phyloP scores from a whole-genome alignment of 768 basidiomycete species.

The Pulveroboletus sp. region DNA sequence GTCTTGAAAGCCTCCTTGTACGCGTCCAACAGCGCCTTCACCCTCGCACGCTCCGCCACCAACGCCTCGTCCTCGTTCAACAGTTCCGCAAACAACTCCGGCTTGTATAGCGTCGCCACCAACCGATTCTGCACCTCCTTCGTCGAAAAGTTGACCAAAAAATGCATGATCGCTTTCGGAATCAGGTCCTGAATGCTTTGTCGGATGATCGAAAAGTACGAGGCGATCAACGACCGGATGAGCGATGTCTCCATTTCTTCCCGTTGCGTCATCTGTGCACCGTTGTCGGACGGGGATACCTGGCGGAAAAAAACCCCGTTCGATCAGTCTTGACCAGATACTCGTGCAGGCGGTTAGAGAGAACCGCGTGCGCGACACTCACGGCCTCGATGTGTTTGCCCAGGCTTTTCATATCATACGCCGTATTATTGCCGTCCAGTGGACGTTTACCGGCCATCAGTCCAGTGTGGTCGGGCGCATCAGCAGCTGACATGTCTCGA shows the following conservation, averaged over 20 bases:
- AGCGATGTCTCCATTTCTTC: constrained; percentile 97
- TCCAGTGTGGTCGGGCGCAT: constrained; percentile 49
- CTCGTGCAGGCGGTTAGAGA: constrained; percentile 1
- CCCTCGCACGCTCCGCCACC: constrained; percentile 87
- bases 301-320: constrained; percentile 18
- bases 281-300: constrained; percentile 58
- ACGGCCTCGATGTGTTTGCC: constrained; percentile 98
- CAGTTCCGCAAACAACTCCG: constrained; percentile 84
- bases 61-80: constrained; percentile 94
- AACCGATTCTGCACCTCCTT: constrained; percentile 95
- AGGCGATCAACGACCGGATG: constrained; percentile 90
- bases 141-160: constrained; percentile 93
- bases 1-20: constrained; percentile 94
- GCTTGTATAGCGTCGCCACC: constrained; percentile 93
- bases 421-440: constrained; percentile 75
- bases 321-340: constrained; percentile 11
- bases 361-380: constrained; percentile 33
- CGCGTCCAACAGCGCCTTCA: constrained; percentile 91
- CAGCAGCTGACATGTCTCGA: constrained; percentile 57
- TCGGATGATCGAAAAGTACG: constrained; percentile 93
- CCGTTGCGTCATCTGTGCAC: constrained; percentile 60
- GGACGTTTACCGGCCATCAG: constrained; percentile 62
- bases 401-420: constrained; percentile 97
- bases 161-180: constrained; percentile 98
- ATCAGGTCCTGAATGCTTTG: constrained; percentile 96